Base-by-base conservation (phyloP, 768 basidiomycete genomes). In the Suillus luteus region DNA sequence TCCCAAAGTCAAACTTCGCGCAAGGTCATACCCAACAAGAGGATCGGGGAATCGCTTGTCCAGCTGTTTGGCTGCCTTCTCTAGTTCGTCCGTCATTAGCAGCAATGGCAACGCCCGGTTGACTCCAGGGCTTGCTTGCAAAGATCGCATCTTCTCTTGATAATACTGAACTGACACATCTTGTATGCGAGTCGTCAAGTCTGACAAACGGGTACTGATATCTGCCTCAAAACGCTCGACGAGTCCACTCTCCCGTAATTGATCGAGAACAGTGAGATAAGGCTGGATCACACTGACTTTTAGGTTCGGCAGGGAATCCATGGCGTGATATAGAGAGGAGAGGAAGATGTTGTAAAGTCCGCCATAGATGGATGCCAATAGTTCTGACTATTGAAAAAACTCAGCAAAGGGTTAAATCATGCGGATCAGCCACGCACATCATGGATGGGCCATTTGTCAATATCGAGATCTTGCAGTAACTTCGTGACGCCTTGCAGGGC, bases 1-100 rank as follows among this genome's bases (percentile, higher is more conserved):
- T 27, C n/a, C 17, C 17, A 27, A 31, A 55, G 46, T 24, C 40
- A 59, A 58, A 31, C n/a, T 22, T 17, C 24, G 17, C 43, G 27
- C 35, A n/a, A 61, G 37, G 60, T 59, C 86, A 37, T 72, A 95
- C 92, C 88, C 90, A 38, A 95, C 80, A 24, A 98, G 73, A 38
- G 93, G 91, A 62, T 92, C 86, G 0, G 89, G 86, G 77, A 96
- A 99, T 63, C 90, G 86, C 75, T 95, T 94, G 74, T 95, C 91
- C 40, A 96, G 81, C 31, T 83, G 77, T 75, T 96, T 95, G 19
- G 91, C 86, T 43, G 82, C 78, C 74, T 94, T 96, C 81, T 96
- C 94, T 2, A 97, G 77, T 77, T 96, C 96, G 55, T 91, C 90
- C 5, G 92, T 93, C 85, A 96, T 86, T 35, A 92, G 75, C 35